phyloP scores from a whole-genome alignment of 805 yeast genomes.

The Kluyveromyces aestuarii region DNA sequence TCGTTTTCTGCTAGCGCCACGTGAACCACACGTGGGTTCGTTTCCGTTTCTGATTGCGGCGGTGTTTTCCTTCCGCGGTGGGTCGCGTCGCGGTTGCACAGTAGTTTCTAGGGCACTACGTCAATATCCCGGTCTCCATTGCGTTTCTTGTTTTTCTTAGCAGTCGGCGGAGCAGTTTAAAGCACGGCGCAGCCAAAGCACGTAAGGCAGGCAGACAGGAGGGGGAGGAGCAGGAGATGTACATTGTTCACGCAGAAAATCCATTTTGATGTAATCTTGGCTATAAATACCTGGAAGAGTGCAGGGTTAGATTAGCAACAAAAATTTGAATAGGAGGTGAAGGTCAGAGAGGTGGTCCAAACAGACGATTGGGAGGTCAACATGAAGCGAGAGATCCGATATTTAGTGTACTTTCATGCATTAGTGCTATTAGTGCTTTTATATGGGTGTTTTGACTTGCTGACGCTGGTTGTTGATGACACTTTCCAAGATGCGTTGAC shows the following conservation, averaged over 20 bases:
- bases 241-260: too few relatives aligned
- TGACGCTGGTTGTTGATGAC: constrained; percentile 67
- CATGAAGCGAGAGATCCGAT: constrained; percentile 61
- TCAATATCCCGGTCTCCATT: neutral
- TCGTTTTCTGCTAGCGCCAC: neutral
- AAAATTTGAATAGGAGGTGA: neutral
- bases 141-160: too few relatives aligned
- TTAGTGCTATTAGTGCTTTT: constrained; percentile 43
- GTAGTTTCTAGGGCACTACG: neutral
- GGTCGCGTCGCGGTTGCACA: neutral
- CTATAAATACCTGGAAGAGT: neutral
- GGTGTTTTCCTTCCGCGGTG: neutral
- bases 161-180: too few relatives aligned
- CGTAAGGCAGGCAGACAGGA: too few relatives aligned
- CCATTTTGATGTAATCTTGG: neutral
- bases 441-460: constrained; percentile 63
- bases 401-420: constrained; percentile 51
- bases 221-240: too few relatives aligned
- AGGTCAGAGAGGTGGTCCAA: neutral
- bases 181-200: too few relatives aligned
- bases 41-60: neutral
- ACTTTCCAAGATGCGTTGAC: constrained; percentile 54
- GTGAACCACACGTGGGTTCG: neutral
- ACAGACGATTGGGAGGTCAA: neutral
- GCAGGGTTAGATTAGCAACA: neutral